phyloP scores from a whole-genome alignment of 306 rosid genomes.

The Corylus avellana region DNA sequence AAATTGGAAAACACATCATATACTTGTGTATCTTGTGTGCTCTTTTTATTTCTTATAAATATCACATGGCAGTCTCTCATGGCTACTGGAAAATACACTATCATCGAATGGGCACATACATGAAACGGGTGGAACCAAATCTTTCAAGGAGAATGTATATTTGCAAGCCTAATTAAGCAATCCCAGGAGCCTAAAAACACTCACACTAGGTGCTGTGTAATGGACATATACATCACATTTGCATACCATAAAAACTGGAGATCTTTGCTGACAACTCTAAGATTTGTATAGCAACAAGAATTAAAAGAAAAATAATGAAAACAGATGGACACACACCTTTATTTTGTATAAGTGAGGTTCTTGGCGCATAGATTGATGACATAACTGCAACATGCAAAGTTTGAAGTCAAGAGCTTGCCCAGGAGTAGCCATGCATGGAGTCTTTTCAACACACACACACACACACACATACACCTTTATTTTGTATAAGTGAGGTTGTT shows the following conservation, averaged over 20 bases:
- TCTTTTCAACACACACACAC: background rate
- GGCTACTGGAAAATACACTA: background rate
- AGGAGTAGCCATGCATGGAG: slow-evolving; percentile 3
- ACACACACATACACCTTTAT: too few species aligned
- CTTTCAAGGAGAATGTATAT: background rate
- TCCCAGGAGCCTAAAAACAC: background rate
- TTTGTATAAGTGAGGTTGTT: too few species aligned
- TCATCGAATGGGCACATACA: background rate
- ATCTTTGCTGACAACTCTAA: background rate
- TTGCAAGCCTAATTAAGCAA: background rate
- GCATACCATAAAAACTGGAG: background rate
- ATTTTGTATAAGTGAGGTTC: slow-evolving; percentile 29
- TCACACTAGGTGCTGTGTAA: background rate
- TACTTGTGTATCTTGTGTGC: background rate
- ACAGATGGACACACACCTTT: slow-evolving; percentile 44
- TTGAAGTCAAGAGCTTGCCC: slow-evolving; percentile 23
- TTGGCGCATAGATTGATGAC: slow-evolving; percentile 40
- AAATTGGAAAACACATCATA: background rate
- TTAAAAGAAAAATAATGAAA: slow-evolving; percentile 1
- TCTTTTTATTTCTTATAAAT: background rate
- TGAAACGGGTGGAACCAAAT: slow-evolving; percentile 1
- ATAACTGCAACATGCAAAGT: slow-evolving; percentile 54
- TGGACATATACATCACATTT: background rate
- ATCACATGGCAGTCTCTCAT: background rate
- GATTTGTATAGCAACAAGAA: background rate